Evolutionary conservation across 805 yeast species (phyloP).

Genomic region (Tetrapisispora taiwanensis): DNA sequence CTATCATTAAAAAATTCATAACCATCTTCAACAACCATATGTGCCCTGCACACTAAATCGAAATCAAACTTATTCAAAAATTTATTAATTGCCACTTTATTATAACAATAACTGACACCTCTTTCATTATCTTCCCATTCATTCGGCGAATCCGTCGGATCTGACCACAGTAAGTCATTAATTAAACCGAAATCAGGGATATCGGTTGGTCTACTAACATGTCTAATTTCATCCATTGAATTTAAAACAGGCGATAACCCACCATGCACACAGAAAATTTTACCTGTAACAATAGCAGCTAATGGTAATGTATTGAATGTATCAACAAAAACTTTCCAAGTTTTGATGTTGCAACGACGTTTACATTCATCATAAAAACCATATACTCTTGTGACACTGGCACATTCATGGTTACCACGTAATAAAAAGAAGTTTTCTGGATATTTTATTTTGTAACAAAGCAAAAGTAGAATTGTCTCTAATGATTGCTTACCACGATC

Average conservation of each 20-base stretch:
- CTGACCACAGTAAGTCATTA: conserved; percentile 77
- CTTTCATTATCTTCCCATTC: conserved; percentile 79
- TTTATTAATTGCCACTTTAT: conserved; percentile 59
- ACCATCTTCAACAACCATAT: conserved; percentile 86
- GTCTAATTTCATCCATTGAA: conserved; percentile 56
- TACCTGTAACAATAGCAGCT: conserved; percentile 91
- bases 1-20: conserved; percentile 71
- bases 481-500: conserved; percentile 95
- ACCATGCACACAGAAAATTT: conserved; percentile 85
- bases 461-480: conserved; percentile 77
- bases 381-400: conserved; percentile 90
- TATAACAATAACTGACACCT: conserved; percentile 74
- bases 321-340: conserved; percentile 90
- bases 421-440: conserved; percentile 91
- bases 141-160: conserved; percentile 49
- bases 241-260: conserved; percentile 67
- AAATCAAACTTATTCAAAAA: conserved; percentile 58
- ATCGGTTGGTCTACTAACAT: conserved; percentile 71
- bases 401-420: conserved; percentile 96
- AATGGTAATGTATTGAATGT: conserved; percentile 92
- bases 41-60: conserved; percentile 73
- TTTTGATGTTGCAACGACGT: conserved; percentile 80
- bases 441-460: conserved; percentile 91
- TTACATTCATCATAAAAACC: conserved; percentile 98
- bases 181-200: conserved; percentile 71